phyloP scores from a whole-genome alignment of 148 eudicot species.

The Silene uniflora region DNA sequence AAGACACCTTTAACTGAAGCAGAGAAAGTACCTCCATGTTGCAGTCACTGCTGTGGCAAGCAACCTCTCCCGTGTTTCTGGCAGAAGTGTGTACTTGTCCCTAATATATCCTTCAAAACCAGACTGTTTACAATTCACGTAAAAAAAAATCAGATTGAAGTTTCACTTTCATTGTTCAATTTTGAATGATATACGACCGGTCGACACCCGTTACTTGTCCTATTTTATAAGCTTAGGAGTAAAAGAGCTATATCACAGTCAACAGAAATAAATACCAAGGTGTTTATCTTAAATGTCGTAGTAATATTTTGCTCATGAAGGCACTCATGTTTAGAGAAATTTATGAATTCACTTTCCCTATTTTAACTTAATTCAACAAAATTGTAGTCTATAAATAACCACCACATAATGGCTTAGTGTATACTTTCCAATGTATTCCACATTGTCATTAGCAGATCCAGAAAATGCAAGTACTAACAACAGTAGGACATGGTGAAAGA shows the following conservation, averaged over 20 bases:
- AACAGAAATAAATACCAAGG: background rate
- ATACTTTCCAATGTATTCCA: background rate
- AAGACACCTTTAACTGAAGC: background rate
- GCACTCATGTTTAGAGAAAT: no score
- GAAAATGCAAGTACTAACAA: background rate
- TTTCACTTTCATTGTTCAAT: background rate
- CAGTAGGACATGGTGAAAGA: background rate
- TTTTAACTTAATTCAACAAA: background rate
- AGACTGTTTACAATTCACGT: conserved; percentile 47
- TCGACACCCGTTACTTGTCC: background rate
- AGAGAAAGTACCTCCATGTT: conserved; percentile 68
- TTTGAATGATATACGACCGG: background rate
- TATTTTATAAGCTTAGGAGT: background rate
- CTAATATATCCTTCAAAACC: conserved; percentile 93
- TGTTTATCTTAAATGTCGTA: background rate
- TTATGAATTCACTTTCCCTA: no score
- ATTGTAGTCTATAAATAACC: background rate
- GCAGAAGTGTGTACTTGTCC: conserved; percentile 78
- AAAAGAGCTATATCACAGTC: background rate
- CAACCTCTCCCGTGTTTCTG: conserved; percentile 92
- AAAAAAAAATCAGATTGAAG: background rate
- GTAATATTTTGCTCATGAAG: background rate
- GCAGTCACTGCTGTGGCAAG: conserved; percentile 89
- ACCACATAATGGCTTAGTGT: background rate
- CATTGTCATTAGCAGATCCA: background rate